phyloP scores from a whole-genome alignment of 306 rosid genomes.

The Vigna reflexopilosa region DNA sequence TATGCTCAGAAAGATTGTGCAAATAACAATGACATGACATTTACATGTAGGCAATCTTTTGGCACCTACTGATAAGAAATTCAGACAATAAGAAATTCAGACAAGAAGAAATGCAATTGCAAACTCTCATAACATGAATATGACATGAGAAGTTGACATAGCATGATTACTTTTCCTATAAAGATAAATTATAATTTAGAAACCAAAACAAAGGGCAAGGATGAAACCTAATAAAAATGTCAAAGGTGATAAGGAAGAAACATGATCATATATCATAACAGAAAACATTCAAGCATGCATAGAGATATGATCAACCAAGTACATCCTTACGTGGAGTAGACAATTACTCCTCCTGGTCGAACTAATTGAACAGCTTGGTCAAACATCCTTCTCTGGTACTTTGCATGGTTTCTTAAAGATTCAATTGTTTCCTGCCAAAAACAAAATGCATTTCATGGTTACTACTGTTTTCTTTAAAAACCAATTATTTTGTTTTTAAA shows the following conservation, averaged over 20 bases:
- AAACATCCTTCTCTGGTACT: conserved; percentile 86
- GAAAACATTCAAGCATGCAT: conserved; percentile 17
- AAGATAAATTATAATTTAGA: background rate
- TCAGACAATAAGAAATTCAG: conserved; percentile 11
- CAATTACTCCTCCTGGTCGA: conserved; percentile 83
- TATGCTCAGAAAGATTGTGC: conserved; percentile 1
- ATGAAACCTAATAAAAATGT: conserved; percentile 16
- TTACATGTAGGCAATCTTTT: background rate
- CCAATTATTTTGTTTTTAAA: background rate
- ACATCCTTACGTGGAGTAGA: conserved; percentile 89
- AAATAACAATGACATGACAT: conserved; percentile 14
- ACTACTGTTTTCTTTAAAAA: background rate
- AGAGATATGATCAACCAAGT: conserved; percentile 39
- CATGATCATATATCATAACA: background rate
- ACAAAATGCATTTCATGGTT: conserved; percentile 30
- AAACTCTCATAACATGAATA: conserved; percentile 4
- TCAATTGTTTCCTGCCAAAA: conserved; percentile 77
- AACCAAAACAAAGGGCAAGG: conserved; percentile 16
- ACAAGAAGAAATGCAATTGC: conserved; percentile 16
- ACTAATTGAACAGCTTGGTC: conserved; percentile 95
- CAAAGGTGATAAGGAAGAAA: background rate
- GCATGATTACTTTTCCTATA: background rate
- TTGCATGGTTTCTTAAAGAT: conserved; percentile 76
- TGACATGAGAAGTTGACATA: background rate
- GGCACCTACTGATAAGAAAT: conserved; percentile 1